These are phyloP conservation scores for Phytophthora fragariae DNA, from an alignment of 352 stramenopile genomes.

Conservation along the genomic window DNA sequence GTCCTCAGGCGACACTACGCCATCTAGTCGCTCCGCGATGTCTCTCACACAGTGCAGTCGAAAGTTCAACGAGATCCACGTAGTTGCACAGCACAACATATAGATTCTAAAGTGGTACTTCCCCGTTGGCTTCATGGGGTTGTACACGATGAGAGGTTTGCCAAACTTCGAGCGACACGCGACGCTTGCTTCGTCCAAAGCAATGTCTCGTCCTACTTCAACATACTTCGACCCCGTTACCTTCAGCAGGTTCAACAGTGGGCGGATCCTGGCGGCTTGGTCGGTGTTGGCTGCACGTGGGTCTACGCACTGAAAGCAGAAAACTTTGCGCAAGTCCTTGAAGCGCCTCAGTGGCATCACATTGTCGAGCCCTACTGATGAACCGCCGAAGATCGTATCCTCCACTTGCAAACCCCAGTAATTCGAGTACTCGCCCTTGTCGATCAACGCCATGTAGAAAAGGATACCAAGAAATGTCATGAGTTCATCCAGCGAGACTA, in stretches of 20 bases:
- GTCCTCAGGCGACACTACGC: neutral
- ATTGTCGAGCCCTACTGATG: conserved; percentile 10
- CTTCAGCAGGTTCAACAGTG: neutral
- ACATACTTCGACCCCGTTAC: neutral
- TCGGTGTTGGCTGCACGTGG: neutral
- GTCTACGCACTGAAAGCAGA: conserved; percentile 25
- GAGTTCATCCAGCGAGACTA: conserved; percentile 2
- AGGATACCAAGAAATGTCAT: conserved; percentile 15
- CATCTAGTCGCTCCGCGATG: conserved; percentile 29
- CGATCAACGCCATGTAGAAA: conserved; percentile 22
- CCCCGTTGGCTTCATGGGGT: conserved; percentile 12
- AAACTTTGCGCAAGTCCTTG: conserved; percentile 22
- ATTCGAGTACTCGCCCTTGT: conserved; percentile 31
- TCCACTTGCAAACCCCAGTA: conserved; percentile 17
- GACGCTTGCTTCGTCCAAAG: conserved; percentile 9
- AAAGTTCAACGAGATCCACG: conserved; percentile 33
- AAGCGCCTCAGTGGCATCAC: conserved; percentile 32
- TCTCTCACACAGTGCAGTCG: conserved; percentile 29
- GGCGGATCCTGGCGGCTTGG: too few species aligned
- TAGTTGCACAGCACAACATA: conserved; percentile 30
- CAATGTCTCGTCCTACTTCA: neutral
- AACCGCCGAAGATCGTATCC: conserved; percentile 21
- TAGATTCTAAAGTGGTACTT: conserved; percentile 44
- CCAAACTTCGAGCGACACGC: conserved; percentile 2
- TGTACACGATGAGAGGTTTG: conserved; percentile 1